Percentiles rank a stretch among this genome's conserved stretches.
Evolutionary conservation across 805 yeast genomes (phyloP).

Genomic region (Hanseniaspora vineae): DNA sequence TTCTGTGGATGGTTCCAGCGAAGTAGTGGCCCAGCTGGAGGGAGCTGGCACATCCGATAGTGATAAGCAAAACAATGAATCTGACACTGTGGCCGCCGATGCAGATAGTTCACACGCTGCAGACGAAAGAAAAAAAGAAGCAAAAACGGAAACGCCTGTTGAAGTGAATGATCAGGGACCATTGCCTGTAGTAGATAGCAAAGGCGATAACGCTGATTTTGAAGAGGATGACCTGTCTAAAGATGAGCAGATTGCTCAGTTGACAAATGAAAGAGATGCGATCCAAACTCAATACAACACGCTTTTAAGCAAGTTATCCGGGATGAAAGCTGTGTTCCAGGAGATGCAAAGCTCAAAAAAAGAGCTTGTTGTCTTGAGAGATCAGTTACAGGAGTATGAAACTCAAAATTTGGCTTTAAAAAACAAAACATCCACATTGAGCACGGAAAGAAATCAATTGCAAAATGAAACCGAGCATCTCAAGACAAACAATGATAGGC

Average conservation of each 20-base stretch:
- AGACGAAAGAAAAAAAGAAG: slow-evolving; percentile 12
- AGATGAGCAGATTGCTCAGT: slow-evolving; percentile 18
- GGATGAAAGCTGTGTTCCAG: slow-evolving; percentile 60
- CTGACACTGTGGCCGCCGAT: not conserved
- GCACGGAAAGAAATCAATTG: slow-evolving; percentile 23
- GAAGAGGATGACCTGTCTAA: slow-evolving; percentile 4
- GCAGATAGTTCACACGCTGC: slow-evolving; percentile 7
- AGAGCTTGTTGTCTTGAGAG: slow-evolving; percentile 44
- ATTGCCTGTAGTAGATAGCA: slow-evolving; percentile 1
- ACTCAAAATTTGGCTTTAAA: slow-evolving; percentile 26
- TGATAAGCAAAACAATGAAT: no score
- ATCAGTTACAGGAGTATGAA: slow-evolving; percentile 36
- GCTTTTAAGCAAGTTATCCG: slow-evolving; percentile 47
- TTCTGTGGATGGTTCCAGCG: no score
- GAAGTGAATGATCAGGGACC: slow-evolving; percentile 6
- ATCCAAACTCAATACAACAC: slow-evolving; percentile 49
- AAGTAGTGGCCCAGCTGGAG: no score
- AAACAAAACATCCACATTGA: slow-evolving; percentile 21
- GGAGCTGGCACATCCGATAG: no score
- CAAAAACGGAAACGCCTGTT: slow-evolving; percentile 4
- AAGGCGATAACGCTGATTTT: not conserved
- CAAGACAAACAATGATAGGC: slow-evolving; percentile 36
- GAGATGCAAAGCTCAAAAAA: slow-evolving; percentile 62
- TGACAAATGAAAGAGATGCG: slow-evolving; percentile 41
- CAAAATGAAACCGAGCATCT: slow-evolving; percentile 32